A percentile compares a stretch with the other conserved stretches of the same genome.
These are phyloP conservation scores for Zychaea mexicana DNA, from an alignment of 371 early-diverging fungal genomes.

Conservation along the genomic window DNA sequence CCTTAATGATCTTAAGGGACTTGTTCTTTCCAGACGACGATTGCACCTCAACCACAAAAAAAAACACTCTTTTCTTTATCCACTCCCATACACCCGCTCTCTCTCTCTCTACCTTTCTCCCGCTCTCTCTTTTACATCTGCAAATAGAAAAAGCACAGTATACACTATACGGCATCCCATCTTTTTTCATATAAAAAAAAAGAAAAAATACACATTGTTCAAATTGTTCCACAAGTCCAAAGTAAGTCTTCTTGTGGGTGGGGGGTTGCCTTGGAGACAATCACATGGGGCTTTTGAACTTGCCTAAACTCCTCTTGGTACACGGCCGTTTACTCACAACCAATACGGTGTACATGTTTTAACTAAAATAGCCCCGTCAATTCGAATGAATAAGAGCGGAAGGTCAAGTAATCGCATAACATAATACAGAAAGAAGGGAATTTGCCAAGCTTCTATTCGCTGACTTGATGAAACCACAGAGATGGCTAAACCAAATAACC, in stretches of 20 bases:
- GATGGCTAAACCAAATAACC: background rate
- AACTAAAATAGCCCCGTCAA: too few species aligned
- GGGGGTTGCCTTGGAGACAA: too few species aligned
- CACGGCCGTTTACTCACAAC: too few species aligned
- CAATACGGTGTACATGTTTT: background rate
- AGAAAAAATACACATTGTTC: background rate
- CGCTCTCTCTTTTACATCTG: background rate
- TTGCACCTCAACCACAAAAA: background rate
- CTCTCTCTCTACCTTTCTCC: background rate
- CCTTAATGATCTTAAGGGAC: background rate
- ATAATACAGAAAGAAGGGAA: too few species aligned
- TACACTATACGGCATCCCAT: background rate
- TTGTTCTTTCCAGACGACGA: background rate
- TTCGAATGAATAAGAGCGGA: too few species aligned
- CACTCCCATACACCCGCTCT: background rate
- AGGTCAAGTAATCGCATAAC: too few species aligned
- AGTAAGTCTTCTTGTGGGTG: too few species aligned
- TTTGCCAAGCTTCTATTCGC: too few species aligned
- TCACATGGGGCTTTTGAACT: too few species aligned
- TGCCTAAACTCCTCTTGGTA: too few species aligned
- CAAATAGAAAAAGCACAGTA: slow-evolving; percentile 2
- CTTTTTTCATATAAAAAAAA: background rate
- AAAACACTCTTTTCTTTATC: background rate
- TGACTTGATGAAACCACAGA: too few species aligned
- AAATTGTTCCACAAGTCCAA: too few species aligned